These are phyloP conservation scores for Diddensiella transvaalensis DNA, from an alignment of 805 yeast genomes.

Conservation along the genomic window DNA sequence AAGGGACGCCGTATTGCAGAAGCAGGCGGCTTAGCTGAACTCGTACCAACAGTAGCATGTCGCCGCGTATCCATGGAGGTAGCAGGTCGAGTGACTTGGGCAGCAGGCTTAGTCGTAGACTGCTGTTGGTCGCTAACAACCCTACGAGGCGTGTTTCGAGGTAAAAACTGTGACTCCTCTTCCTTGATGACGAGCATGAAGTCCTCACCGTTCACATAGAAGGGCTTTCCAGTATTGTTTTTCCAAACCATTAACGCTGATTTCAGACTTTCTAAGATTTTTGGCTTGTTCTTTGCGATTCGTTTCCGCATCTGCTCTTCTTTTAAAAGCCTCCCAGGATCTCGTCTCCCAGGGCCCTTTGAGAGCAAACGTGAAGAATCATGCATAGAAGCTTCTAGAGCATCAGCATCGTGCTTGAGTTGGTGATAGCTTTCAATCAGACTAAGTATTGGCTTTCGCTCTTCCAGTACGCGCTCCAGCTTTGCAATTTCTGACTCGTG, in stretches of 20 bases:
- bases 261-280: conserved; percentile 50
- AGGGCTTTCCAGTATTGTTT: conserved; percentile 25
- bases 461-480: conserved; percentile 48
- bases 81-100: conserved; percentile 1
- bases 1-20: conserved; percentile 3
- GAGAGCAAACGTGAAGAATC: conserved; percentile 77
- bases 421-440: conserved; percentile 54
- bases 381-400: conserved; percentile 64
- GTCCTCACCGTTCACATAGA: conserved; percentile 46
- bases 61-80: neutral
- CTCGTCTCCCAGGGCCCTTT: conserved; percentile 41
- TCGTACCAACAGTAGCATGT: neutral
- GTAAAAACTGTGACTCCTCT: conserved; percentile 19
- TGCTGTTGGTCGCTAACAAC: conserved; percentile 2
- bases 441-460: conserved; percentile 52
- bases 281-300: conserved; percentile 66
- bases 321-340: conserved; percentile 66
- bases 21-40: neutral
- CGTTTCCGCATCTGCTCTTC: conserved; percentile 77
- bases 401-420: conserved; percentile 55
- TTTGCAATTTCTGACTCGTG: conserved; percentile 61
- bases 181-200: conserved; percentile 37
- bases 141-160: conserved; percentile 8
- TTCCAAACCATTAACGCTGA: conserved; percentile 44
- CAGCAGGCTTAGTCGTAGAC: too few species aligned